phyloP scores from a whole-genome alignment of 2,329 filamentous ascomycete genomes.

The Cryphonectria naterciae region DNA sequence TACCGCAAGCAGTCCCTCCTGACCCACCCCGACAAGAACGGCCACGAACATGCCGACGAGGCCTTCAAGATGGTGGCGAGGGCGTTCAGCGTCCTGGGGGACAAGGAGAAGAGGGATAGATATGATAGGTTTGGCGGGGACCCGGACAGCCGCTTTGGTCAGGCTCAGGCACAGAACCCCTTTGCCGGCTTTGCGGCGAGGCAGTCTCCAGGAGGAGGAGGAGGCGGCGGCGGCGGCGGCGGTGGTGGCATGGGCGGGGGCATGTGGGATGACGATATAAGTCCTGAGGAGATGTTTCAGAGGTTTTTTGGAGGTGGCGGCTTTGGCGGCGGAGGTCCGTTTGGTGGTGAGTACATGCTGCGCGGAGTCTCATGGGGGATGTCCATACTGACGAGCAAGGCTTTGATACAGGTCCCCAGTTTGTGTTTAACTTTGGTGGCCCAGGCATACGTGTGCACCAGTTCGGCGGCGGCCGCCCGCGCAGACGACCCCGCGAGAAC shows the following conservation, averaged over 20 bases:
- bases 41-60: constrained; percentile 91
- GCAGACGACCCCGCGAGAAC: constrained; percentile 72
- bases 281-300: constrained; percentile 94
- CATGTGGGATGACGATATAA: constrained; percentile 89
- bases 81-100: constrained; percentile 90
- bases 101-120: constrained; percentile 88
- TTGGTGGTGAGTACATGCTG: constrained; percentile 42
- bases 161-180: constrained; percentile 62
- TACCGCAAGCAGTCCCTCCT: constrained; percentile 93
- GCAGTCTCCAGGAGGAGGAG: constrained; percentile 40
- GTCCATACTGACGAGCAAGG: constrained; percentile 39
- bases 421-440: constrained; percentile 93
- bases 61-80: constrained; percentile 98
- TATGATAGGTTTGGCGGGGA: constrained; percentile 91
- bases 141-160: constrained; percentile 84
- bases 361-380: constrained; percentile 22
- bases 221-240: constrained; percentile 32
- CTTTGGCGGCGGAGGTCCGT: constrained; percentile 63
- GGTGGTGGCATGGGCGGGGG: constrained; percentile 53
- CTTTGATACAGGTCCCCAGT: constrained; percentile 81
- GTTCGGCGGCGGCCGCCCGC: constrained; percentile 81
- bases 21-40: constrained; percentile 99
- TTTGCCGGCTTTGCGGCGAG: constrained; percentile 65
- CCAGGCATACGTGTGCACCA: constrained; percentile 93
- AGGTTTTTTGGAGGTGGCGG: constrained; percentile 88